Evolutionary conservation across 1,139 yeast genomes (phyloP).

Genomic region (Maudiozyma humilis): DNA sequence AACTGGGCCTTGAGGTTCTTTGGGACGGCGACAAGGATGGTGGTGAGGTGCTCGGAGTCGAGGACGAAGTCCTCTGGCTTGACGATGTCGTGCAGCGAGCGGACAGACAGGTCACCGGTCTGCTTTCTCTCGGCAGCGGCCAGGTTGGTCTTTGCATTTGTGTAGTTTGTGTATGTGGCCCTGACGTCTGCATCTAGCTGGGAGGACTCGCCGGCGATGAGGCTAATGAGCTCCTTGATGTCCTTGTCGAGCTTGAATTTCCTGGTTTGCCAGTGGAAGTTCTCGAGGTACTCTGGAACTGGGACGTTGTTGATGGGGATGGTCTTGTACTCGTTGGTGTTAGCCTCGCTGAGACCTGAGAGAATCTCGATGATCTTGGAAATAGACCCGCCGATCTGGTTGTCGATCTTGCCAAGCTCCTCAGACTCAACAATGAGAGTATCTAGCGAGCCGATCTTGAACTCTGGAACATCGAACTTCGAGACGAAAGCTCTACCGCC

Average conservation of each 20-base stretch:
- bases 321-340: slow-evolving; percentile 41
- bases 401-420: slow-evolving; percentile 73
- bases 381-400: slow-evolving; percentile 60
- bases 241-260: slow-evolving; percentile 82
- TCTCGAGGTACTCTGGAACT: slow-evolving; percentile 52
- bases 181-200: slow-evolving; percentile 80
- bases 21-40: slow-evolving; percentile 83
- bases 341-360: slow-evolving; percentile 40
- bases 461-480: slow-evolving; percentile 62
- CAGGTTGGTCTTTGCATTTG: slow-evolving; percentile 73
- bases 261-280: slow-evolving; percentile 78
- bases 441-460: slow-evolving; percentile 92
- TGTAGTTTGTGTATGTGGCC: slow-evolving; percentile 59
- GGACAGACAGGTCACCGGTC: slow-evolving; percentile 86
- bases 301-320: slow-evolving; percentile 43
- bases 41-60: slow-evolving; percentile 76
- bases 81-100: slow-evolving; percentile 84
- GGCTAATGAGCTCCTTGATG: slow-evolving; percentile 61
- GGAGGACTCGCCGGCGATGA: slow-evolving; percentile 68
- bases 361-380: slow-evolving; percentile 71
- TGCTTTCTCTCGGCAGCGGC: slow-evolving; percentile 86
- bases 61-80: slow-evolving; percentile 76
- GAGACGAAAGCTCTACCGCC: slow-evolving; percentile 33
- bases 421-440: slow-evolving; percentile 85
- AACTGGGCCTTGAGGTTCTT: slow-evolving; percentile 53